A percentile compares a stretch with the other conserved stretches of the same genome.
phyloP scores from a whole-genome alignment of 331 rosid genomes.

The Malus hybrid region DNA sequence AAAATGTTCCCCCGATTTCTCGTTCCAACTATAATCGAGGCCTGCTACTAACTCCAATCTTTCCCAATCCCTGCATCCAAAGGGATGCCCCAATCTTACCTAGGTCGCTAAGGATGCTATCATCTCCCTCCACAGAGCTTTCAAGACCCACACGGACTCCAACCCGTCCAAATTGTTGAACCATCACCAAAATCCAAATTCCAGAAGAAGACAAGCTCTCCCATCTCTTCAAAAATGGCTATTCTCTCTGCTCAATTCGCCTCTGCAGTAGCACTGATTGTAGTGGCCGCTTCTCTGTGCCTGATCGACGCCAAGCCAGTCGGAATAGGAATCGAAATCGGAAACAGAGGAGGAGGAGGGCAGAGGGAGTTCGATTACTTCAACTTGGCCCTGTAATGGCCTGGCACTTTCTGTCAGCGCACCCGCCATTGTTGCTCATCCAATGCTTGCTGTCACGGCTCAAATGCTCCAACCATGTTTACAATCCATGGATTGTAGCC shows the following conservation, averaged over 20 bases:
- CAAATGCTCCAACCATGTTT: too few species aligned
- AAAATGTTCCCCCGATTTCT: too few species aligned
- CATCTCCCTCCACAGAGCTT: too few species aligned
- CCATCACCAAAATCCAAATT: too few species aligned
- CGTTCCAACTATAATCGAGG: too few species aligned
- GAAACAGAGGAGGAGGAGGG: not conserved
- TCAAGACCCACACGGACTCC: too few species aligned
- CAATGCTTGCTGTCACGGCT: conserved; percentile 78
- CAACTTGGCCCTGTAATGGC: conserved; percentile 81
- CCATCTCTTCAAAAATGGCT: not conserved
- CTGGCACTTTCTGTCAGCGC: conserved; percentile 56
- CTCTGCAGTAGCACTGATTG: not conserved
- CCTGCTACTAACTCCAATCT: too few species aligned
- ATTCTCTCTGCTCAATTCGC: conserved; percentile 7
- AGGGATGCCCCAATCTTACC: too few species aligned
- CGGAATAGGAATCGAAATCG: not conserved
- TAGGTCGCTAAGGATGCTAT: too few species aligned
- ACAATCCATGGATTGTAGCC: conserved; percentile 76
- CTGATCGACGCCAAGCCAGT: not conserved
- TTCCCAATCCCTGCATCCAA: too few species aligned
- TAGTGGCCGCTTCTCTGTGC: conserved; percentile 21
- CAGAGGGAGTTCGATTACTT: conserved; percentile 93
- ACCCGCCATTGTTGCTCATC: conserved; percentile 55
- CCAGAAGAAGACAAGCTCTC: too few species aligned
- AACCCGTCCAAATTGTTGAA: too few species aligned